Evolutionary conservation across 129 eudicot species (phyloP), one percentile per base, ranked within the genome.

Genomic region (Flaveria robusta): DNA sequence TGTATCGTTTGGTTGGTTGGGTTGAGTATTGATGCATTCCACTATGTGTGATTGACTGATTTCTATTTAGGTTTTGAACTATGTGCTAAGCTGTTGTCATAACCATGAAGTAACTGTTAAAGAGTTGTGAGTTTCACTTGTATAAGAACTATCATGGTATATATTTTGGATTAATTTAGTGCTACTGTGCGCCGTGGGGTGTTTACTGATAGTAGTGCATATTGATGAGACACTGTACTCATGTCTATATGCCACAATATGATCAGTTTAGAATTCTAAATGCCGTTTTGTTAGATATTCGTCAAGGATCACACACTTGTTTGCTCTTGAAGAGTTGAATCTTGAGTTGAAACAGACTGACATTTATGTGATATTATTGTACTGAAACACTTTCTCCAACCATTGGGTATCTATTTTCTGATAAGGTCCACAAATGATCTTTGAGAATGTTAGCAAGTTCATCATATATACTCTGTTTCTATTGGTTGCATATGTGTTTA

Each of bases 91-190:
- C 43, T 34, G 39, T 34, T 34, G 39, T 34, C 39, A 34, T 34
- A 0, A 34, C 39, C 39, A 34, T 34, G 39, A 34, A 34, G 39
- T 7, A 73, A 56, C 10, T 56, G 5, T 23, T 39, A 20, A 14
- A 26, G 50, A 52, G 68, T 39, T 65, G 73, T 76, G 54, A 76
- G 9, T 6, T 22, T 51, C 67, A 43, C 42, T 50, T 66, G 45
- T 52, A 26, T 39, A 20, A 54, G 81, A 66, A 66, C 18, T 6
- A 51, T 34, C 65, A 27, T 34, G 47, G 37, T 23, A 22, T 22
- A 20, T 58, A 2, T 3, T 23, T 59, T 22, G 7, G 66, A 11
- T 9, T 27, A 13, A 26, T 27, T 60, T 19, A 20, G 20, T 63
- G 45, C 43, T 63, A 15, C 5, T 7, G 45, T 15, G 18, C 22